Percentiles rank a stretch among this genome's conserved stretches.
phyloP scores from a whole-genome alignment of 371 early-diverging fungal species.

The Rhizopus delemar region DNA sequence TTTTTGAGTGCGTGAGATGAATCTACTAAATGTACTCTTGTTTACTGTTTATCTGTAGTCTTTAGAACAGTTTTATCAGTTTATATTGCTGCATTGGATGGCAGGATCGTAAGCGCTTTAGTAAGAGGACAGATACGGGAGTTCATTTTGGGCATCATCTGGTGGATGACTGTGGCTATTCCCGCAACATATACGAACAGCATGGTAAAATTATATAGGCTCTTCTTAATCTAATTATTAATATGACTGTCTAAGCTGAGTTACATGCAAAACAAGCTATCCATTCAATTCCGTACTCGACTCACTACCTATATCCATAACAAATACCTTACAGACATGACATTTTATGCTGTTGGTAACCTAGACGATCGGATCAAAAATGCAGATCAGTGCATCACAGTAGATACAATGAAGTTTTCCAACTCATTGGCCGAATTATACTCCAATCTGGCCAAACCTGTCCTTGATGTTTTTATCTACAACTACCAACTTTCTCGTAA shows the following conservation, averaged over 20 bases:
- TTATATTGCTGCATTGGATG: conserved; percentile 90
- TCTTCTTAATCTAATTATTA: conserved; percentile 35
- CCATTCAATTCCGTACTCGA: conserved; percentile 84
- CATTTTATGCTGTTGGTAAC: conserved; percentile 83
- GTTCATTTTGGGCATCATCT: conserved; percentile 77
- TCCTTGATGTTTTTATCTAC: conserved; percentile 86
- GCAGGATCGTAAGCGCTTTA: conserved; percentile 87
- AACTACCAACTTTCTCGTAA: conserved; percentile 79
- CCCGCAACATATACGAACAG: conserved; percentile 97
- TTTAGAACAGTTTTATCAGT: conserved; percentile 83
- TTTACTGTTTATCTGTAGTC: conserved; percentile 38
- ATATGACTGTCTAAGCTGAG: conserved; percentile 47
- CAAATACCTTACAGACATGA: conserved; percentile 81
- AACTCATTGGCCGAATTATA: conserved; percentile 75
- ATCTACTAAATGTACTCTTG: background rate
- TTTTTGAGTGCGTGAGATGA: conserved; percentile 59
- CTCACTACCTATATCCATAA: conserved; percentile 84
- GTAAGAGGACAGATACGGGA: conserved; percentile 77
- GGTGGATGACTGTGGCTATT: conserved; percentile 92
- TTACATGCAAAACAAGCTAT: conserved; percentile 83
- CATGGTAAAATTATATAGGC: conserved; percentile 60
- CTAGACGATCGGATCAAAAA: conserved; percentile 86
- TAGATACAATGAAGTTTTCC: conserved; percentile 86
- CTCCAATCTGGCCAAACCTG: conserved; percentile 86
- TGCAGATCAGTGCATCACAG: conserved; percentile 88